phyloP scores from a whole-genome alignment of 2,329 filamentous ascomycete genomes.

The Trichoderma koningiopsis region DNA sequence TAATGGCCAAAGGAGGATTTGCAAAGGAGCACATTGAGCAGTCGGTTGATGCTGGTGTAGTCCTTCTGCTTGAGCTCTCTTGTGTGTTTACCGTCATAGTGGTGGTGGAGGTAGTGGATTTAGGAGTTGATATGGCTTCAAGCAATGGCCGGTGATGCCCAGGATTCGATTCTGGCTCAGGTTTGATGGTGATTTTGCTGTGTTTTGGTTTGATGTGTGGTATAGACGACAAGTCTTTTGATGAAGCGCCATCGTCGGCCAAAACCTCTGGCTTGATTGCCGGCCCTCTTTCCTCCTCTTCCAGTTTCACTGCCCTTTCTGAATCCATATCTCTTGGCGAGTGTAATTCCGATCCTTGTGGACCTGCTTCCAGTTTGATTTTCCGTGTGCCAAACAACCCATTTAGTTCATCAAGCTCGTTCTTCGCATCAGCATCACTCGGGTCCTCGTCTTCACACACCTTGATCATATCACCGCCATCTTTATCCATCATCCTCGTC shows the following conservation, averaged over 20 bases:
- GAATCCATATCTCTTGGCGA: neutral
- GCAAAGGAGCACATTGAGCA: constrained; percentile 70
- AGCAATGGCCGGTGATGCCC: neutral
- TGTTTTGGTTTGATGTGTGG: neutral
- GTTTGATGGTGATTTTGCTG: neutral
- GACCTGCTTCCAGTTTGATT: constrained; percentile 30
- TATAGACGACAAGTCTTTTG: neutral
- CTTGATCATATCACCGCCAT: constrained; percentile 69
- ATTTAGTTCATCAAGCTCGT: constrained; percentile 67
- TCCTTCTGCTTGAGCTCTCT: neutral
- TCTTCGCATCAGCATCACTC: constrained; percentile 48
- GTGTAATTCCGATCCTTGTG: neutral
- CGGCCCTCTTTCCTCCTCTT: neutral
- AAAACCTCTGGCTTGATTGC: constrained; percentile 10
- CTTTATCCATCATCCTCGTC: constrained; percentile 62
- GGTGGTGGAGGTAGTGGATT: neutral
- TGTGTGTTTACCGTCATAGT: neutral
- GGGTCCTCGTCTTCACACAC: constrained; percentile 71
- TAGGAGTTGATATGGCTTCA: neutral
- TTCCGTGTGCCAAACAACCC: constrained; percentile 37
- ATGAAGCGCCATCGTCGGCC: neutral
- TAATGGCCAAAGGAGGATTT: constrained; percentile 57
- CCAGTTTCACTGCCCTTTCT: neutral
- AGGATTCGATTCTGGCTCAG: neutral
- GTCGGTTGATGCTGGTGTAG: neutral